Conservation (phyloP, 2,329 filamentous ascomycete genomes). For the Rhynchosporium graminicola region DNA sequence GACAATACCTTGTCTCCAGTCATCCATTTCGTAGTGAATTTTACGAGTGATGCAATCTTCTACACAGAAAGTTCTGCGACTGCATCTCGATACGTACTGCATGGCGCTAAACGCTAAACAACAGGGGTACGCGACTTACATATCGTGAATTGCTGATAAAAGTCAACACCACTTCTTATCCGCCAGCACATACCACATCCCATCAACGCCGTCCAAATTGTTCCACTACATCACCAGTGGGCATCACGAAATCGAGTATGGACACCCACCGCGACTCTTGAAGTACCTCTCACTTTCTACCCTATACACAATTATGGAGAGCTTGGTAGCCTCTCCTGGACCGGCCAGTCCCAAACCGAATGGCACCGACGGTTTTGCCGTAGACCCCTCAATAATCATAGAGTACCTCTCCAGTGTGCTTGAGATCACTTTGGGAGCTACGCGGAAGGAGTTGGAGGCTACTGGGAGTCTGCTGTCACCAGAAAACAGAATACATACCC, state of each 20-base stretch:
- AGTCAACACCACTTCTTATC: slow-evolving; percentile 29
- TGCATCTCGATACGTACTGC: neutral
- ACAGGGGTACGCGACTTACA: slow-evolving; percentile 8
- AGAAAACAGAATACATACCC: slow-evolving; percentile 65
- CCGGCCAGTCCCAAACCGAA: slow-evolving; percentile 34
- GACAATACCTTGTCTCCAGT: neutral
- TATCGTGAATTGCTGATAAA: slow-evolving; percentile 12
- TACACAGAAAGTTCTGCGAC: neutral
- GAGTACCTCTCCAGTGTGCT: slow-evolving; percentile 72
- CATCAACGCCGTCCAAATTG: slow-evolving; percentile 25
- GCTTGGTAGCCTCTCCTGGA: slow-evolving; percentile 37
- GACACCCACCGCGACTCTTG: slow-evolving; percentile 23
- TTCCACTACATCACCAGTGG: slow-evolving; percentile 28
- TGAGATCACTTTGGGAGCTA: slow-evolving; percentile 72
- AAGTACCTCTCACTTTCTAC: slow-evolving; percentile 19
- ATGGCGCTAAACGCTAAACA: slow-evolving; percentile 9
- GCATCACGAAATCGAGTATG: slow-evolving; percentile 24
- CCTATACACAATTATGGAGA: slow-evolving; percentile 39
- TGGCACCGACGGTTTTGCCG: slow-evolving; percentile 46
- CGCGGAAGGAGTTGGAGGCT: slow-evolving; percentile 75
- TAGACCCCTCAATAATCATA: slow-evolving; percentile 70
- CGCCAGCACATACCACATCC: slow-evolving; percentile 11
- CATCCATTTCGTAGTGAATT: neutral
- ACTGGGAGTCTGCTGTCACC: slow-evolving; percentile 78
- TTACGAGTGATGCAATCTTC: neutral